phyloP scores from a whole-genome alignment of 75 land plant species.

The Picea sitchensis region DNA sequence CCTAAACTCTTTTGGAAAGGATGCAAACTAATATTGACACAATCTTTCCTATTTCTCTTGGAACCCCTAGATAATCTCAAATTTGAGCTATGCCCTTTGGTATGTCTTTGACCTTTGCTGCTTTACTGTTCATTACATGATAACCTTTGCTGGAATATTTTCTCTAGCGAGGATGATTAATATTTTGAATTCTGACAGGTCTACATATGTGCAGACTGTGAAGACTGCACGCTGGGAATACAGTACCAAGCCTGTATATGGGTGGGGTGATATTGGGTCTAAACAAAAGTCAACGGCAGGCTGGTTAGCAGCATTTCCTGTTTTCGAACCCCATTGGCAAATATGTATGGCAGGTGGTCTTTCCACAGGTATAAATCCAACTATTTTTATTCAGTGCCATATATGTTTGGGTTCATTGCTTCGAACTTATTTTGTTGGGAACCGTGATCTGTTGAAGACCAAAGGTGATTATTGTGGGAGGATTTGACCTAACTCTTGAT shows the following conservation, averaged over 20 bases:
- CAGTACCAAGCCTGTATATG: slow-evolving; percentile 83
- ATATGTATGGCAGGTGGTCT: slow-evolving; percentile 97
- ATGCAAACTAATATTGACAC: no score
- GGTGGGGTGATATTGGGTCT: slow-evolving; percentile 77
- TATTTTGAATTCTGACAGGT: slow-evolving; percentile 29
- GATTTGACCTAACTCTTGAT: neutral
- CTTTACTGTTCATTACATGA: no score
- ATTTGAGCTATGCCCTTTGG: no score
- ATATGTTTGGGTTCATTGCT: neutral
- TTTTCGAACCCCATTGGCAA: slow-evolving; percentile 99
- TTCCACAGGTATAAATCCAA: slow-evolving; percentile 62
- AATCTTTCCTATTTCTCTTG: no score
- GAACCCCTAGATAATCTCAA: no score
- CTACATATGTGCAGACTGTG: slow-evolving; percentile 54
- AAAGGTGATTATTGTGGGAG: neutral
- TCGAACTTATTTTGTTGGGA: neutral
- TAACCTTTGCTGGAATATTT: no score
- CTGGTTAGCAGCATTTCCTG: slow-evolving; percentile 95
- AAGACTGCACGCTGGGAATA: slow-evolving; percentile 85
- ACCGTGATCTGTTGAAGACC: neutral
- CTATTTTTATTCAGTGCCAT: neutral
- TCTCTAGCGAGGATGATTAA: neutral
- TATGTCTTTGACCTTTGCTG: no score
- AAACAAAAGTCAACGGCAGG: slow-evolving; percentile 93
- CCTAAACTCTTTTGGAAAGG: no score